Conservation (phyloP, 2,329 filamentous ascomycete genomes). For the Colletotrichum falcatum region DNA sequence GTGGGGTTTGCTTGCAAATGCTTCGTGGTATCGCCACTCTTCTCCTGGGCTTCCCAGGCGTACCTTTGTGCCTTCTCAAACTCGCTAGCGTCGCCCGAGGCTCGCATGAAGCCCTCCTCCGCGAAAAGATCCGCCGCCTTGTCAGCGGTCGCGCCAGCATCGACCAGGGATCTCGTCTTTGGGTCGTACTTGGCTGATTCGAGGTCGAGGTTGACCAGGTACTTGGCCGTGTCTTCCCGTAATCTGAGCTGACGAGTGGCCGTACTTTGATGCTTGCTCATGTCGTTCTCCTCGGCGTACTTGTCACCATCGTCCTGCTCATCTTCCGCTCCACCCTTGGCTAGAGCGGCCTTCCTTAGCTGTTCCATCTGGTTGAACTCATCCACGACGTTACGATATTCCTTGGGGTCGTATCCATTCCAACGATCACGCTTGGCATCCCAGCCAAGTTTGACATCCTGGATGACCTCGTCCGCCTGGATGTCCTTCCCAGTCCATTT, state of each 20-base stretch:
- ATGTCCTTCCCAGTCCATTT: constrained; percentile 95
- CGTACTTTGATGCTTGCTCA: constrained; percentile 93
- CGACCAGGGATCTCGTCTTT: constrained; percentile 92
- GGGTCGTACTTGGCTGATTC: constrained; percentile 98
- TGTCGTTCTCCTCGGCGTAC: constrained; percentile 96
- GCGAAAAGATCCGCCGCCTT: constrained; percentile 85
- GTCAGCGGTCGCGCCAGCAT: constrained; percentile 83
- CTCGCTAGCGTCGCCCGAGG: constrained; percentile 90
- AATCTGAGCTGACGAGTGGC: constrained; percentile 91
- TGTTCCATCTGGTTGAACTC: constrained; percentile 90
- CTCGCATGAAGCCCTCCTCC: constrained; percentile 91
- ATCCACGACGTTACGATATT: constrained; percentile 88
- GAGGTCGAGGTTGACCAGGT: constrained; percentile 91
- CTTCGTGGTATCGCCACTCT: constrained; percentile 79
- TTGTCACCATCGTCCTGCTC: constrained; percentile 72
- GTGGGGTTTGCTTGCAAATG: constrained; percentile 98
- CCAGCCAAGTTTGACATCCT: constrained; percentile 90
- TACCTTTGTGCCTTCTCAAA: constrained; percentile 91
- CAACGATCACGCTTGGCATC: constrained; percentile 97
- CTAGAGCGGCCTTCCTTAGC: constrained; percentile 67
- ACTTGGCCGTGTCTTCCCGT: constrained; percentile 97
- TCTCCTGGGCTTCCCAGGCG: constrained; percentile 96
- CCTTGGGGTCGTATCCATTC: constrained; percentile 95
- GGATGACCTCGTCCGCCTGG: constrained; percentile 88
- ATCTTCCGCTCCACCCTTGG: constrained; percentile 61